phyloP scores from a whole-genome alignment of 768 basidiomycete genomes.

The Lentinula detonsa region DNA sequence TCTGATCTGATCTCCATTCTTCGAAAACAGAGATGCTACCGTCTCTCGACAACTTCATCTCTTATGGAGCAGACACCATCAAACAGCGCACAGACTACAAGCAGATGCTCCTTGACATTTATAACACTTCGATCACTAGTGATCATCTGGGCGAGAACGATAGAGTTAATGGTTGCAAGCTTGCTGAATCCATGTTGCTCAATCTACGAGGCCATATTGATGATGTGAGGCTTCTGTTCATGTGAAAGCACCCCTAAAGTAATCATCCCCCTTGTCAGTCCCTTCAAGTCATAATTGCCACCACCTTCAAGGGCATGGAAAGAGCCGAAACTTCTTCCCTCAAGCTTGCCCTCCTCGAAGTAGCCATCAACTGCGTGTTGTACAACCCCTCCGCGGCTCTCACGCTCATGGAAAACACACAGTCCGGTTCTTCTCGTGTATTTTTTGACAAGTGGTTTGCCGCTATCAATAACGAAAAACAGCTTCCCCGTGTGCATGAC shows the following conservation, averaged over 20 bases:
- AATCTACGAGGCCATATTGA: conserved; percentile 75
- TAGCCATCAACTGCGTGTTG: conserved; percentile 75
- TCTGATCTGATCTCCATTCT: background rate
- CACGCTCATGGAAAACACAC: conserved; percentile 61
- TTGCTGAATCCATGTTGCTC: conserved; percentile 77
- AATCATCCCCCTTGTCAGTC: conserved; percentile 31
- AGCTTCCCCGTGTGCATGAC: conserved; percentile 84
- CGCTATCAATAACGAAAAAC: conserved; percentile 52
- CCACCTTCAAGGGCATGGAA: conserved; percentile 55
- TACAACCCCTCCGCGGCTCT: conserved; percentile 81
- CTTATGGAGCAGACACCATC: conserved; percentile 74
- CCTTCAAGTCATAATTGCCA: conserved; percentile 58
- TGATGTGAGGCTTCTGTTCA: conserved; percentile 46
- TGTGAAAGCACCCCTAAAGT: conserved; percentile 2
- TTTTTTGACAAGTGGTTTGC: conserved; percentile 87
- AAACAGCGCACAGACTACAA: conserved; percentile 69
- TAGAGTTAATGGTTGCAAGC: conserved; percentile 76
- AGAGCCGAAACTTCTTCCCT: conserved; percentile 58
- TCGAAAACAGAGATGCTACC: conserved; percentile 70
- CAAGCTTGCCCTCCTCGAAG: conserved; percentile 74
- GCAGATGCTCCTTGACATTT: conserved; percentile 79
- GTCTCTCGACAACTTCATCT: conserved; percentile 83
- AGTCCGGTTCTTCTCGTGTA: conserved; percentile 53
- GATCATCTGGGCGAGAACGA: conserved; percentile 79
- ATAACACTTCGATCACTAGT: conserved; percentile 64